A percentile compares a stretch with the other conserved stretches of the same genome.
phyloP scores from a whole-genome alignment of 108 stramenopile genomes.

The Skeletonema tropicum region DNA sequence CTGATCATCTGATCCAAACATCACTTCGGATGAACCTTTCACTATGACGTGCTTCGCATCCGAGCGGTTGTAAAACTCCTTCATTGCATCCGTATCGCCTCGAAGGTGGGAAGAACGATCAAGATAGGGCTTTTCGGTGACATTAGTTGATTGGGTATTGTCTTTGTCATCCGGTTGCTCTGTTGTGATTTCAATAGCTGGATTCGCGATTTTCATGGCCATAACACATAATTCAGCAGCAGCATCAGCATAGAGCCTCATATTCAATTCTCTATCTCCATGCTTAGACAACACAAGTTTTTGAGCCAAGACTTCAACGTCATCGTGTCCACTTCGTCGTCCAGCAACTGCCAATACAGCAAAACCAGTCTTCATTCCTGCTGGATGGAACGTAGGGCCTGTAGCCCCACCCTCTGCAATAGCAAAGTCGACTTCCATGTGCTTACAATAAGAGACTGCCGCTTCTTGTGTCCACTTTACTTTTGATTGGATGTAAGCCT shows the following conservation, averaged over 20 bases:
- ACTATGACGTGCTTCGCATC: conserved; percentile 68
- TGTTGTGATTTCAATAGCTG: conserved; percentile 2
- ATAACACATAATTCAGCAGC: conserved; percentile 66
- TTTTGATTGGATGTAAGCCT: conserved; percentile 69
- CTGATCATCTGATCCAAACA: conserved; percentile 35
- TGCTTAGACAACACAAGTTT: conserved; percentile 58
- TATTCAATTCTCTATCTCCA: conserved; percentile 69
- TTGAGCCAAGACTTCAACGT: conserved; percentile 58
- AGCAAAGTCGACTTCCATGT: conserved; percentile 33
- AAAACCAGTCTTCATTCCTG: conserved; percentile 71
- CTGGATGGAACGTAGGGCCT: conserved; percentile 81
- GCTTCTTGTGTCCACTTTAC: conserved; percentile 66
- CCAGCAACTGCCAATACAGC: conserved; percentile 73
- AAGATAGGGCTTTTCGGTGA: conserved; percentile 13
- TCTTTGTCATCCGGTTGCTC: neutral
- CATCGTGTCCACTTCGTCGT: conserved; percentile 18
- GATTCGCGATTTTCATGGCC: conserved; percentile 23
- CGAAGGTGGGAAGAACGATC: conserved; percentile 71
- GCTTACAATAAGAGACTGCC: conserved; percentile 66
- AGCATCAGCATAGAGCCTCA: conserved; percentile 81
- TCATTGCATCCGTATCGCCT: conserved; percentile 40
- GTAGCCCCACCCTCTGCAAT: conserved; percentile 85
- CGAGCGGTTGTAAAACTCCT: conserved; percentile 42
- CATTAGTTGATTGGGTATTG: neutral
- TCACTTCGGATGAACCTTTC: conserved; percentile 28